A percentile compares a stretch with the other conserved stretches of the same genome.
phyloP scores from a whole-genome alignment of 768 basidiomycete genomes.

The Myochromella boudieri region DNA sequence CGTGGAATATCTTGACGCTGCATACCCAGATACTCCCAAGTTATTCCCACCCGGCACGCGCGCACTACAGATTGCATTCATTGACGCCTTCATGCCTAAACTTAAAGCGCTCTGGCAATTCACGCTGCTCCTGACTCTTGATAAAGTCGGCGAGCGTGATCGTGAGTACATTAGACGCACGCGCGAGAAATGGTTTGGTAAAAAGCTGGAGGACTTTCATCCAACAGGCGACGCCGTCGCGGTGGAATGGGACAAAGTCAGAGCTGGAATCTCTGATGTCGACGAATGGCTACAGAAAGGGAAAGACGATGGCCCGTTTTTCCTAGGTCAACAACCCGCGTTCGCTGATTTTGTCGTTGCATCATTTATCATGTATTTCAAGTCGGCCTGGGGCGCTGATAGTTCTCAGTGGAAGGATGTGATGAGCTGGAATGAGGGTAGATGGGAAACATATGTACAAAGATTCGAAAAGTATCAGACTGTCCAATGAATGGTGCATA shows the following conservation, averaged over 20 bases:
- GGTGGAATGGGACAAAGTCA: slow-evolving; percentile 29
- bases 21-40: slow-evolving; percentile 31
- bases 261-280: slow-evolving; percentile 6
- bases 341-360: slow-evolving; percentile 11
- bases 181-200: slow-evolving; percentile 23
- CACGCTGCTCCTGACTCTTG: slow-evolving; percentile 14
- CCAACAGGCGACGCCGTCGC: slow-evolving; percentile 24
- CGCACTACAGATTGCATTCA: slow-evolving; percentile 15
- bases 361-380: slow-evolving; percentile 1
- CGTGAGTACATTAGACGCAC: slow-evolving; percentile 31
- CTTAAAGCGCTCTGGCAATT: slow-evolving; percentile 7
- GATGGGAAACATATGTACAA: slow-evolving; percentile 34
- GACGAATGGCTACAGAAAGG: slow-evolving; percentile 17
- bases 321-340: slow-evolving; percentile 2
- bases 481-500: no score
- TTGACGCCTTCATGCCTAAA: slow-evolving; percentile 1
- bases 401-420: slow-evolving; percentile 43
- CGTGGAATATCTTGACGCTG: slow-evolving; percentile 37
- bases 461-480: slow-evolving; percentile 30
- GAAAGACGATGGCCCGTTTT: slow-evolving; percentile 4
- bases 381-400: slow-evolving; percentile 27
- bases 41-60: slow-evolving; percentile 27
- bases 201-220: slow-evolving; percentile 28
- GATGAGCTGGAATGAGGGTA: slow-evolving; percentile 35
- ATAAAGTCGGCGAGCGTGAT: slow-evolving; percentile 29